These are phyloP conservation scores for Lactarius tabidus DNA, from an alignment of 768 basidiomycete genomes.

Conservation along the genomic window DNA sequence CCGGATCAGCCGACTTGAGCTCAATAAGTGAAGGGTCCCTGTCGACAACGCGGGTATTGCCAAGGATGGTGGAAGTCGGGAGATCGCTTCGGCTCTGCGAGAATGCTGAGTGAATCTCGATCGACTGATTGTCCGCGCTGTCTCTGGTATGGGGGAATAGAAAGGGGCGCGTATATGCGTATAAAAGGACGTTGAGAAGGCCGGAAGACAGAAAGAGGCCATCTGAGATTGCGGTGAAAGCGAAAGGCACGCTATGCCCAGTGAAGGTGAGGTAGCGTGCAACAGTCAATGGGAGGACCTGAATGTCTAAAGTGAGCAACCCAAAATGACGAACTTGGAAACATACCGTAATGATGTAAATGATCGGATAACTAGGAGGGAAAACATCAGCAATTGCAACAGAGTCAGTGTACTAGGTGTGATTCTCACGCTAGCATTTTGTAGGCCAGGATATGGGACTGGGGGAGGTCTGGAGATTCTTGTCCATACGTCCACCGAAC, in stretches of 20 bases:
- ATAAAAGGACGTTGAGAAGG: slow-evolving; percentile 42
- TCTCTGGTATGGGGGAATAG: slow-evolving; percentile 33
- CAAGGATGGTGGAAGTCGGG: background rate
- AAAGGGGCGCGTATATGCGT: slow-evolving; percentile 37
- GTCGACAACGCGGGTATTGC: background rate
- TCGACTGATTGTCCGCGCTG: background rate
- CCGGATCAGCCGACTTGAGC: background rate
- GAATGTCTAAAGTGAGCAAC: background rate
- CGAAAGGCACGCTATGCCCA: slow-evolving; percentile 32
- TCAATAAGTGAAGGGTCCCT: background rate
- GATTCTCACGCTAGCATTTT: slow-evolving; percentile 46
- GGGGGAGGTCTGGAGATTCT: slow-evolving; percentile 1
- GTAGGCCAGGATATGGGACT: slow-evolving; percentile 35
- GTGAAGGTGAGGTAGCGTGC: slow-evolving; percentile 40
- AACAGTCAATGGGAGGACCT: slow-evolving; percentile 41
- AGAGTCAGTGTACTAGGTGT: background rate
- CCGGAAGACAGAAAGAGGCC: slow-evolving; percentile 44
- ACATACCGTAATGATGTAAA: slow-evolving; percentile 39
- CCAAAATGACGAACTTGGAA: background rate
- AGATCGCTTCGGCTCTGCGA: background rate
- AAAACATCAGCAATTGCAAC: slow-evolving; percentile 4
- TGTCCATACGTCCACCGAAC: slow-evolving; percentile 28
- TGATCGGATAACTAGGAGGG: slow-evolving; percentile 41
- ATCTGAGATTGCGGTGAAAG: slow-evolving; percentile 38
- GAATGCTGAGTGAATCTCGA: background rate